Evolutionary conservation across 805 yeast genomes (phyloP).

Genomic region (Pichia paraexigua): DNA sequence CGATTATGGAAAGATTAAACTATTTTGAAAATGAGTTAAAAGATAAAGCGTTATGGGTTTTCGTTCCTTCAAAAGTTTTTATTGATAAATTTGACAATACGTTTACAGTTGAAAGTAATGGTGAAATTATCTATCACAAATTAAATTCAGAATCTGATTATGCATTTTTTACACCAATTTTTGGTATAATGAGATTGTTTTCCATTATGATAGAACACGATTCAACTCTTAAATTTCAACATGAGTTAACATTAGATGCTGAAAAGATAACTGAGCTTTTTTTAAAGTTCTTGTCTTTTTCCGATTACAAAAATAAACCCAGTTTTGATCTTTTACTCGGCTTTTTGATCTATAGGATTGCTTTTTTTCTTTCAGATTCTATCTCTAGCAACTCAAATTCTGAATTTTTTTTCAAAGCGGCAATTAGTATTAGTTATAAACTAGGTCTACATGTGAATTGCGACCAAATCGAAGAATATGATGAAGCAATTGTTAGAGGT

Average conservation of each 20-base stretch:
- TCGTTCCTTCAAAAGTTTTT: constrained; percentile 9
- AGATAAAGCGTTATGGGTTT: constrained; percentile 5
- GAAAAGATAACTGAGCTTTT: background rate
- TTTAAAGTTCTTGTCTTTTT: constrained; percentile 1
- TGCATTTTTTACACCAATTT: constrained; percentile 13
- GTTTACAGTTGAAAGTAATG: constrained; percentile 9
- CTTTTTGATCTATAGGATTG: constrained; percentile 8
- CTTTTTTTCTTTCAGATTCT: constrained; percentile 4
- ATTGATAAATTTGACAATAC: constrained; percentile 3
- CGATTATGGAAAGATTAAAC: constrained; percentile 17
- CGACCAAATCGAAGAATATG: constrained; percentile 4
- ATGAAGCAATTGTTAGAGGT: constrained; percentile 1
- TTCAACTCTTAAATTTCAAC: background rate
- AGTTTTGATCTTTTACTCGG: constrained; percentile 13
- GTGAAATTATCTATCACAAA: constrained; percentile 2
- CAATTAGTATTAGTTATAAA: constrained; percentile 13
- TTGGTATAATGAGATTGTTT: constrained; percentile 11
- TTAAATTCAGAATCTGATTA: constrained; percentile 11
- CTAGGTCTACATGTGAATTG: constrained; percentile 18
- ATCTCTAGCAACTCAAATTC: constrained; percentile 18
- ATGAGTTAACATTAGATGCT: background rate
- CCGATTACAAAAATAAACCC: constrained; percentile 11
- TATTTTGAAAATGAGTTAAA: constrained; percentile 15
- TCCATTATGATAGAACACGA: constrained; percentile 4
- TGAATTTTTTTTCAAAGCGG: constrained; percentile 4